phyloP scores from a whole-genome alignment of 139 green algal species.

The Micromonas pusilla region DNA sequence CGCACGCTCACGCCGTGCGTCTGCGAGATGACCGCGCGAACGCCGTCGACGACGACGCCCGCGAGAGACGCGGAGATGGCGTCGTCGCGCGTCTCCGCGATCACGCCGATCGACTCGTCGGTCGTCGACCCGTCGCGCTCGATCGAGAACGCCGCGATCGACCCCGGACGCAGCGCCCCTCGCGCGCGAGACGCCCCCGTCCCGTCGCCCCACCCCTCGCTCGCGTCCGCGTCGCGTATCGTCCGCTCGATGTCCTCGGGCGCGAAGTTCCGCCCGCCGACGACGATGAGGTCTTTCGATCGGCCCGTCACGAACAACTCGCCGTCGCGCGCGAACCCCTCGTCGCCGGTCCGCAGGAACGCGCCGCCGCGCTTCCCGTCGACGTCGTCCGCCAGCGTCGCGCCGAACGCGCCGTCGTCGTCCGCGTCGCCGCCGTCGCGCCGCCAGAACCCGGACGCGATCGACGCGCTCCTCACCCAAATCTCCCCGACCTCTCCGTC shows the following conservation, averaged over 20 bases:
- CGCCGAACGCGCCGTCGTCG: not conserved
- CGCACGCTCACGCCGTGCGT: not conserved
- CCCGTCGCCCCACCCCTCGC: too few relatives aligned
- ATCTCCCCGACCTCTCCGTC: conserved; percentile 33
- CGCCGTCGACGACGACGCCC: not conserved
- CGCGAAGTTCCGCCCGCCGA: conserved; percentile 32
- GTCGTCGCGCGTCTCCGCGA: not conserved
- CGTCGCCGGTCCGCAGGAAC: conserved; percentile 38
- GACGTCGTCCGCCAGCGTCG: not conserved
- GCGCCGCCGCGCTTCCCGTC: not conserved
- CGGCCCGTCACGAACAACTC: conserved; percentile 34
- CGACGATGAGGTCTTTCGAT: conserved; percentile 38
- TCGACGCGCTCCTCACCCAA: conserved; percentile 25
- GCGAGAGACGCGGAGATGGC: not conserved
- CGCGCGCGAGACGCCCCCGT: not conserved
- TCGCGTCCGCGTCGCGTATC: conserved; percentile 24
- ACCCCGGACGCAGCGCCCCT: conserved; percentile 12
- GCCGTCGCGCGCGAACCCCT: conserved; percentile 28
- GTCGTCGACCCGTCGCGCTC: not conserved
- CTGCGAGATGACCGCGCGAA: not conserved
- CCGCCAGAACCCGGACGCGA: conserved; percentile 32
- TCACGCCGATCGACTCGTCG: not conserved
- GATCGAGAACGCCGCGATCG: conserved; percentile 26
- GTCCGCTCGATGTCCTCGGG: conserved; percentile 35
- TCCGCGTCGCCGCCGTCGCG: not conserved